These are phyloP conservation scores for Leccinellum albellum DNA, from an alignment of 768 basidiomycete species.

Conservation along the genomic window DNA sequence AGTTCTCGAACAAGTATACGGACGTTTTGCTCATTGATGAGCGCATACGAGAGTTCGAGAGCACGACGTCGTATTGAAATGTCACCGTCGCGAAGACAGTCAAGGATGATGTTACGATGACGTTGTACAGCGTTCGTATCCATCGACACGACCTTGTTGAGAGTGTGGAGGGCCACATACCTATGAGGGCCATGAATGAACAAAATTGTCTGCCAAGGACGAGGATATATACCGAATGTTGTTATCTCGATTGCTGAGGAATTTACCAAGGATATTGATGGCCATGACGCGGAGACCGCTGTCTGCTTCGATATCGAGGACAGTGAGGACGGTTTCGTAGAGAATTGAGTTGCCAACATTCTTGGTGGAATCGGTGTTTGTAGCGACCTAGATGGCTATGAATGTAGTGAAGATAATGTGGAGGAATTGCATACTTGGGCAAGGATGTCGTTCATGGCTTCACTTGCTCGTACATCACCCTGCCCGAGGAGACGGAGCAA, in stretches of 20 bases:
- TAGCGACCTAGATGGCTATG: constrained; percentile 70
- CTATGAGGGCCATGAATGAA: constrained; percentile 38
- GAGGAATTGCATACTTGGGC: constrained; percentile 62
- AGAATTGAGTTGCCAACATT: constrained; percentile 98
- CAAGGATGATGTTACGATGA: constrained; percentile 97
- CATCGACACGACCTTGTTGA: constrained; percentile 97
- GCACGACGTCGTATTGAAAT: constrained; percentile 97
- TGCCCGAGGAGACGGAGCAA: constrained; percentile 85
- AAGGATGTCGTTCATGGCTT: constrained; percentile 97
- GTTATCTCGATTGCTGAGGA: constrained; percentile 95
- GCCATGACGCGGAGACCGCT: constrained; percentile 96
- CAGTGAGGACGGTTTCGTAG: constrained; percentile 95
- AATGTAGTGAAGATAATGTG: neutral
- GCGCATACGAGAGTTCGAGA: constrained; percentile 92
- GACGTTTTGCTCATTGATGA: constrained; percentile 94
- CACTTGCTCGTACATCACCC: constrained; percentile 82
- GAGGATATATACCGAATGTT: constrained; percentile 80
- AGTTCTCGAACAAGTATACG: constrained; percentile 89
- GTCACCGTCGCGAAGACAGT: constrained; percentile 97
- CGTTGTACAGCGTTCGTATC: constrained; percentile 98
- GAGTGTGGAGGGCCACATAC: constrained; percentile 95
- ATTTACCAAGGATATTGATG: constrained; percentile 98
- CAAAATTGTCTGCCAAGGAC: neutral
- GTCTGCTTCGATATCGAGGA: constrained; percentile 97
- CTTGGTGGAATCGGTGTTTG: constrained; percentile 95